Conservation (phyloP, 257 asterid species). For the Nicotiana sylvestris region DNA sequence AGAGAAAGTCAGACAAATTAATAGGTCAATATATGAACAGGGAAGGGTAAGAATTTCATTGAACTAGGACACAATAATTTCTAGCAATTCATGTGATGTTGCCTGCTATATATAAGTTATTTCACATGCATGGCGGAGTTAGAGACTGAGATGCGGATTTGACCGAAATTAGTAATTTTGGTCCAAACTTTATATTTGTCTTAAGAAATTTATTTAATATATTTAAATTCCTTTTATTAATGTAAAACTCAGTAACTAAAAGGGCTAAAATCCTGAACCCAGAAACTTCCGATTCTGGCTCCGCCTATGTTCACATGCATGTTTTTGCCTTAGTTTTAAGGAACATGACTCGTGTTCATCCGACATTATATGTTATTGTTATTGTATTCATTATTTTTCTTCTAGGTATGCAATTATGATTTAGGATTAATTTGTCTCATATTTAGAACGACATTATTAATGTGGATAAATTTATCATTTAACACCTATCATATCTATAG, state of each 20-base stretch:
- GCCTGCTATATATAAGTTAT: neutral
- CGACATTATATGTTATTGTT: neutral
- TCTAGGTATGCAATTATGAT: neutral
- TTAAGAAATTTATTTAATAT: no score
- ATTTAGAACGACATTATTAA: neutral
- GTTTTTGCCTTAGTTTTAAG: neutral
- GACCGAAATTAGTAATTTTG: no score
- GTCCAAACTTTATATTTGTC: no score
- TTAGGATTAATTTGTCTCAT: neutral
- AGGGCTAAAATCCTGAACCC: no score
- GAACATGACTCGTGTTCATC: constrained; percentile 9
- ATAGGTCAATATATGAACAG: constrained; percentile 5
- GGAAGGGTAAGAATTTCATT: neutral
- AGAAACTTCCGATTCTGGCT: no score
- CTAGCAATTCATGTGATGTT: constrained; percentile 21
- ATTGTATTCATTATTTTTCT: neutral
- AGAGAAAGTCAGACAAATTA: constrained; percentile 4
- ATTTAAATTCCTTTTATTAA: no score
- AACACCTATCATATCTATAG: no score
- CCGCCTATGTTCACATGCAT: neutral
- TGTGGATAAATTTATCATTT: neutral
- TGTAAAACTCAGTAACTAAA: no score
- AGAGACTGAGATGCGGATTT: no score
- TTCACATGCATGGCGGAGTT: no score
- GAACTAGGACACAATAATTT: neutral